Conservation (phyloP, 768 basidiomycete genomes). For the Boletellus ananas region DNA sequence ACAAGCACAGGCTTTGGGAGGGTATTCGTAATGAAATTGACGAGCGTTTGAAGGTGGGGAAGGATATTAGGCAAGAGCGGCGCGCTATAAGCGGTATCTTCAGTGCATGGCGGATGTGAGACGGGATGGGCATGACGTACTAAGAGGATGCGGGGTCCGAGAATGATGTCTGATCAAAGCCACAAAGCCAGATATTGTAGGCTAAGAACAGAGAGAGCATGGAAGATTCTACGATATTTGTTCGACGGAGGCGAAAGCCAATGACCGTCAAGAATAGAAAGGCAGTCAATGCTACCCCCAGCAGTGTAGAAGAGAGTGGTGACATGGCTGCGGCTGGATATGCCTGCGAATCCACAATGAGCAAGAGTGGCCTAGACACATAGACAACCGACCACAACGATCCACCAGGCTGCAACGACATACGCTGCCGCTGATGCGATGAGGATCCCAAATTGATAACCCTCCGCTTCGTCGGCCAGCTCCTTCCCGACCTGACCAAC, state of each 20-base stretch:
- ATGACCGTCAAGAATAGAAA: conserved; percentile 90
- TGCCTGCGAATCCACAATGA: conserved; percentile 41
- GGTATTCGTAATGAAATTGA: conserved; percentile 81
- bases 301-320: conserved; percentile 81
- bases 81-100: conserved; percentile 40
- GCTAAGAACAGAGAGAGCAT: conserved; percentile 85
- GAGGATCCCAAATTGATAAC: conserved; percentile 72
- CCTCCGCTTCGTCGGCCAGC: conserved; percentile 68
- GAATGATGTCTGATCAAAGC: conserved; percentile 70
- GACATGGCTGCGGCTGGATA: conserved; percentile 82
- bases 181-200: conserved; percentile 88
- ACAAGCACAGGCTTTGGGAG: conserved; percentile 81
- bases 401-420: conserved; percentile 83
- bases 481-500: conserved; percentile 74
- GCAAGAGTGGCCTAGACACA: conserved; percentile 1
- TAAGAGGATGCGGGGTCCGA: conserved; percentile 74
- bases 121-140: conserved; percentile 40
- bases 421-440: conserved; percentile 76
- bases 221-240: conserved; percentile 90
- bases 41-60: conserved; percentile 73
- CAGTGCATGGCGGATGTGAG: conserved; percentile 3
- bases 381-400: conserved; percentile 59
- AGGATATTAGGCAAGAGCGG: conserved; percentile 76
- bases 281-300: conserved; percentile 84
- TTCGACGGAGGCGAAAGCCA: conserved; percentile 82